A percentile compares a stretch with the other conserved stretches of the same genome.
Evolutionary conservation across 2,329 filamentous ascomycete species (phyloP).

Genomic region (Cladophialophora chaetospira): DNA sequence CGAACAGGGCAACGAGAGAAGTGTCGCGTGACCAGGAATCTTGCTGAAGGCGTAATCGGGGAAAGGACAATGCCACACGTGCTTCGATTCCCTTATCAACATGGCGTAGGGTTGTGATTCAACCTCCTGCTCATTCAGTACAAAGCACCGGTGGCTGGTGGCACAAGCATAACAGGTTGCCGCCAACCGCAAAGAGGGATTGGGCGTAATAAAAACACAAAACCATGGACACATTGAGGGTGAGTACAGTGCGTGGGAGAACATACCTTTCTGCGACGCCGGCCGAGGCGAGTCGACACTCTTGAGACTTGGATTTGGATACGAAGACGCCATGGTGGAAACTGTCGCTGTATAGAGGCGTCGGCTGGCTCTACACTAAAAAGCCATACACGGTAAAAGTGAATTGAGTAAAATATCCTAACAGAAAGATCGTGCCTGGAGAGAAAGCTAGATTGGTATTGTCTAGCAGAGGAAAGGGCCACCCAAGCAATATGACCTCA

Average conservation of each 20-base stretch:
- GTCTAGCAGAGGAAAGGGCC: not conserved
- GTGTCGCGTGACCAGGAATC: slow-evolving; percentile 18
- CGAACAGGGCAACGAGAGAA: not conserved
- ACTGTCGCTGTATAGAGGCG: too few relatives aligned
- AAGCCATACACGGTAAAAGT: too few relatives aligned
- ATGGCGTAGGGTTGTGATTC: not conserved
- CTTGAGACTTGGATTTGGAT: slow-evolving; percentile 9
- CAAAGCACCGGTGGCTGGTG: not conserved
- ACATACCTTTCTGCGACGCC: slow-evolving; percentile 28
- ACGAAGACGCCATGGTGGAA: slow-evolving; percentile 23
- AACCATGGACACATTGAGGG: not conserved
- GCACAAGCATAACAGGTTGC: slow-evolving; percentile 3
- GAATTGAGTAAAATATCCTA: too few relatives aligned
- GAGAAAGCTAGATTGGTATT: not conserved
- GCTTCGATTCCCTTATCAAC: slow-evolving; percentile 9
- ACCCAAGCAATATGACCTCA: not conserved
- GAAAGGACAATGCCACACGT: slow-evolving; percentile 12
- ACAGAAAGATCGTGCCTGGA: not conserved
- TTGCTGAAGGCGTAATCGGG: not conserved
- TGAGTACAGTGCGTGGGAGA: not conserved
- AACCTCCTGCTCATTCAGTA: not conserved
- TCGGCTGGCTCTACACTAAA: too few relatives aligned
- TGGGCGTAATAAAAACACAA: not conserved
- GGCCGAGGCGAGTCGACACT: slow-evolving; percentile 16
- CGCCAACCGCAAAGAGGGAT: slow-evolving; percentile 6